Base-by-base conservation (phyloP, 306 rosid genomes). In the Glycine soja region DNA sequence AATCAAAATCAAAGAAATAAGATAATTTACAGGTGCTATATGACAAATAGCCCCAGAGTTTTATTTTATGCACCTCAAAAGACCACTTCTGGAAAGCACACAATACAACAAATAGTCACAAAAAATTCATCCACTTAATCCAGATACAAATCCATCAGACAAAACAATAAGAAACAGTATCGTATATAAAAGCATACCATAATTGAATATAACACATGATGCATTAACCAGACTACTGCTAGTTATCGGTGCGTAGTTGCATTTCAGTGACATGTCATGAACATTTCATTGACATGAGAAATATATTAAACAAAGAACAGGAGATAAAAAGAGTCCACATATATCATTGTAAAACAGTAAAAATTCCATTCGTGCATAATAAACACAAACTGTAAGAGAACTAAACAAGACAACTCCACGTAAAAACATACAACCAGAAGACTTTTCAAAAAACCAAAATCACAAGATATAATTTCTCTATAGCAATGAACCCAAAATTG, bases 1-100 rank as follows among this genome's bases (percentile, higher is more conserved):
- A 74, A 69, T 79, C 72, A 66, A 68, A 88, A 36, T 75, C 63
- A 59, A 74, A 74, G 62, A 87, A 13, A 70, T 51, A 84, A n/a
- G 65, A 81, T 62, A 70, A 70, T 65, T 64, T 71, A 82, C 54
- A 54, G 79, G 70, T 62, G 72, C 67, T 10, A 57, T 10, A 57
- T 51, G 76, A 63, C 38, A 38, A 83, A 76, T 58, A 68, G 77
- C 77, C 74, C 70, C 16, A 5, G 5, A 24, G 30, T 24, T 24
- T 24, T n/a, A 48, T 43, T 74, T 73, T 84, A 15, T 53, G 65
- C 45, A 5, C 66, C 63, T 82, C 7, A 54, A 64, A 15, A 72
- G 69, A 78, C 70, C 74, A 76, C 78, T 48, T 80, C 83, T 64
- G 70, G 70, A 36, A 80, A 77, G 4, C 52, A 75, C 63, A 86